These are phyloP conservation scores for Aspergillus sclerotiicarbonarius DNA, from an alignment of 495 filamentous ascomycete genomes.

Conservation along the genomic window DNA sequence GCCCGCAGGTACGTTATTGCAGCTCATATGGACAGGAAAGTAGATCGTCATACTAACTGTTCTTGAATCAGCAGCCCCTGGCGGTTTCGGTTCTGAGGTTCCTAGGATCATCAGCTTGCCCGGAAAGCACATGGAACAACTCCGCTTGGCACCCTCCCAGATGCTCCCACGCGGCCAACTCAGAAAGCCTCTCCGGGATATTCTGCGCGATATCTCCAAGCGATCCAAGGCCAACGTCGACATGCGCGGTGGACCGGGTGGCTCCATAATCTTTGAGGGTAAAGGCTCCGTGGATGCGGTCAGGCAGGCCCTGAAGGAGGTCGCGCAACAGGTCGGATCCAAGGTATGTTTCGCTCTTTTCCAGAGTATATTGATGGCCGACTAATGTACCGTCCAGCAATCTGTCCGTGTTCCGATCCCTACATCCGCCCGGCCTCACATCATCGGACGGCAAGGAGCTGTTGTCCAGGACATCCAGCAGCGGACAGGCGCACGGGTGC, in stretches of 20 bases:
- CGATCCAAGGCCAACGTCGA: slow-evolving; percentile 82
- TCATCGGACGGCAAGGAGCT: slow-evolving; percentile 90
- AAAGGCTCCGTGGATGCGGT: slow-evolving; percentile 74
- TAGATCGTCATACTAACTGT: neutral
- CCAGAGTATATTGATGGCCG: neutral
- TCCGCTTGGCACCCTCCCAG: slow-evolving; percentile 68
- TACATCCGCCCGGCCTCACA: slow-evolving; percentile 72
- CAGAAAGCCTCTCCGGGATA: slow-evolving; percentile 77
- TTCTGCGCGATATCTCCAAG: slow-evolving; percentile 82
- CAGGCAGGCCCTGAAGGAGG: slow-evolving; percentile 78
- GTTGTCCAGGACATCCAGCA: slow-evolving; percentile 84
- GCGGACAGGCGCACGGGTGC: slow-evolving; percentile 80
- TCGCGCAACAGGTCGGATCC: slow-evolving; percentile 77
- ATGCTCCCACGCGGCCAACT: slow-evolving; percentile 70
- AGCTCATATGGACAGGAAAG: neutral
- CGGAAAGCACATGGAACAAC: slow-evolving; percentile 72
- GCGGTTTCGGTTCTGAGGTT: slow-evolving; percentile 27
- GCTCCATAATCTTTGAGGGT: slow-evolving; percentile 73
- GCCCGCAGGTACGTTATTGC: slow-evolving; percentile 39
- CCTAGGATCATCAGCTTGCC: slow-evolving; percentile 67
- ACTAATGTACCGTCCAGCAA: slow-evolving; percentile 49
- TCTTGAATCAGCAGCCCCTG: neutral
- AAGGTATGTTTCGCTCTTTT: slow-evolving; percentile 55
- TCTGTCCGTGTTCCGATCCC: slow-evolving; percentile 75
- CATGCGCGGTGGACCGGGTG: slow-evolving; percentile 64